These are phyloP conservation scores for Leccinellum rugosiceps DNA, from an alignment of 768 basidiomycete genomes.

Conservation along the genomic window DNA sequence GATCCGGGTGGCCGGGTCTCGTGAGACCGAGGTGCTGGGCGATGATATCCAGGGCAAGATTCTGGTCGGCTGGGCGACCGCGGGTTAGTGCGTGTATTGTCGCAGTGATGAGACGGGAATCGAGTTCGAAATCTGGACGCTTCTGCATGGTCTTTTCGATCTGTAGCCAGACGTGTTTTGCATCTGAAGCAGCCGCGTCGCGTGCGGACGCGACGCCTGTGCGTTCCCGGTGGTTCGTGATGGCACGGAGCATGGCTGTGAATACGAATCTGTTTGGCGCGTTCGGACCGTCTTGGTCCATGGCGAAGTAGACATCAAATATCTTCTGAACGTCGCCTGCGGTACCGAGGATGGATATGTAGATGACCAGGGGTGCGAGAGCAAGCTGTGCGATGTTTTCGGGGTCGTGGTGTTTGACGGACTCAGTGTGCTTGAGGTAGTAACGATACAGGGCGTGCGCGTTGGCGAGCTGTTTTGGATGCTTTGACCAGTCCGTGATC, in stretches of 20 bases:
- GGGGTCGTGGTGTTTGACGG: constrained; percentile 47
- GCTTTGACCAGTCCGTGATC: constrained; percentile 57
- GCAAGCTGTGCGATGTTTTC: constrained; percentile 45
- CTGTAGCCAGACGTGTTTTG: constrained; percentile 68
- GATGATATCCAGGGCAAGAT: constrained; percentile 64
- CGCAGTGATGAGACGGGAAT: constrained; percentile 50
- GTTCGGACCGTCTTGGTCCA: constrained; percentile 63
- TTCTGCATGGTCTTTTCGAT: constrained; percentile 52
- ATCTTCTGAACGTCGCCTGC: constrained; percentile 60
- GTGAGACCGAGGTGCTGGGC: constrained; percentile 61
- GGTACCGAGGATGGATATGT: constrained; percentile 65
- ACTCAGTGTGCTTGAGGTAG: constrained; percentile 49
- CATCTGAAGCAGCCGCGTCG: constrained; percentile 56
- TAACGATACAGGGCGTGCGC: constrained; percentile 59
- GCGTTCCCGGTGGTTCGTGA: constrained; percentile 25
- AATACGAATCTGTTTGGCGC: constrained; percentile 60
- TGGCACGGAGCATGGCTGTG: constrained; percentile 61
- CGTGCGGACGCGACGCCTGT: constrained; percentile 20
- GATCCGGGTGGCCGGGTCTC: constrained; percentile 40
- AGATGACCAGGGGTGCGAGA: constrained; percentile 48
- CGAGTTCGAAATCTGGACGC: constrained; percentile 45
- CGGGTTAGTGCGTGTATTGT: constrained; percentile 53
- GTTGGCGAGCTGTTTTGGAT: constrained; percentile 59
- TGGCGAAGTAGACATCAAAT: constrained; percentile 70
- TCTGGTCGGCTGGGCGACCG: constrained; percentile 57